Percentiles rank a stretch among this genome's conserved stretches.
These are phyloP conservation scores for Hypoxylon lienhwacheense DNA, from an alignment of 495 filamentous ascomycete species.

Conservation along the genomic window DNA sequence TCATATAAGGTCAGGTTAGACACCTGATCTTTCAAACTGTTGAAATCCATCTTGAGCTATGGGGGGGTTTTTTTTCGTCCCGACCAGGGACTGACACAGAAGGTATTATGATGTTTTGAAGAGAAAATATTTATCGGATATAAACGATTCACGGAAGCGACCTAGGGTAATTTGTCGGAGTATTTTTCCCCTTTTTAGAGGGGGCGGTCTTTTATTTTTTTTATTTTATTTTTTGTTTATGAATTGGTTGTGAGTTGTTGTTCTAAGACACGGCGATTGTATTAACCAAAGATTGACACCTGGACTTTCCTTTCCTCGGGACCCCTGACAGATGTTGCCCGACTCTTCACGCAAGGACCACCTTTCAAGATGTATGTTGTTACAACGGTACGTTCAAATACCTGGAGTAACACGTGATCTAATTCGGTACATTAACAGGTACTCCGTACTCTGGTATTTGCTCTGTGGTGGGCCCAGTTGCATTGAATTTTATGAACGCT, in stretches of 20 bases:
- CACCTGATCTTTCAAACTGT: constrained; percentile 82
- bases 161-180: no score
- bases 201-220: neutral
- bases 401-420: neutral
- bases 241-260: neutral
- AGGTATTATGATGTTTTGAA: neutral
- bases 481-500: neutral
- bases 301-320: constrained; percentile 14
- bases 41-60: constrained; percentile 72
- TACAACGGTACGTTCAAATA: neutral
- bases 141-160: neutral
- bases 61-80: constrained; percentile 16
- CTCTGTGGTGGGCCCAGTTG: neutral
- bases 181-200: no score
- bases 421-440: neutral
- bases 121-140: neutral
- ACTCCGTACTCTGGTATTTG: neutral
- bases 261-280: neutral
- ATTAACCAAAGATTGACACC: constrained; percentile 16
- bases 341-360: constrained; percentile 22
- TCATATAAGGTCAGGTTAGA: constrained; percentile 96
- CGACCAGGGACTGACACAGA: constrained; percentile 16
- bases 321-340: constrained; percentile 20
- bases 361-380: constrained; percentile 1
- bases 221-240: constrained; percentile 2